phyloP scores from a whole-genome alignment of 495 filamentous ascomycete genomes.

The Xylaria intraflava region DNA sequence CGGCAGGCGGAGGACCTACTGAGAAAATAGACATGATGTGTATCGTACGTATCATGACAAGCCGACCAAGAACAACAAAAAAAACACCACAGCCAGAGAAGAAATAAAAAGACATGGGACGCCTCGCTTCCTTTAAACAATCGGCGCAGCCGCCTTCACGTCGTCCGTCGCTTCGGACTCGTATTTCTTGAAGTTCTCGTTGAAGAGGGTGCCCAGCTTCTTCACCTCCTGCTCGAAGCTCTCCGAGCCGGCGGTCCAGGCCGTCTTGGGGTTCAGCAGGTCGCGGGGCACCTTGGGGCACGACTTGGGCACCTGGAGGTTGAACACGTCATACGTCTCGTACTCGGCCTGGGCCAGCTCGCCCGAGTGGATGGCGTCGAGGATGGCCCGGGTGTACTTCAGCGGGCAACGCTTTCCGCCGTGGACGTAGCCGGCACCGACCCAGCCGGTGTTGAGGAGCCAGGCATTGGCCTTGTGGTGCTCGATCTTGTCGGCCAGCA shows the following conservation, averaged over 20 bases:
- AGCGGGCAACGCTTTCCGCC: conserved; percentile 98
- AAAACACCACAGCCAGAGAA: neutral
- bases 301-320: conserved; percentile 81
- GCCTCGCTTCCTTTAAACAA: conserved; percentile 26
- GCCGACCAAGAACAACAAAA: conserved; percentile 1
- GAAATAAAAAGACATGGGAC: neutral
- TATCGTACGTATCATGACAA: conserved; percentile 13
- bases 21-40: conserved; percentile 11
- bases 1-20: conserved; percentile 13
- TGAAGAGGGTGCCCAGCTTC: conserved; percentile 81
- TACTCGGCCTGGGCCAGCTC: conserved; percentile 86
- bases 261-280: conserved; percentile 88
- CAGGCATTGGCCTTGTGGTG: conserved; percentile 94
- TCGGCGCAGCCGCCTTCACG: conserved; percentile 64
- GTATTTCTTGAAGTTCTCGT: conserved; percentile 98
- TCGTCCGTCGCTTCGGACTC: conserved; percentile 77
- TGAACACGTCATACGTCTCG: conserved; percentile 95
- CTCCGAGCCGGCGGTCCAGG: conserved; percentile 72
- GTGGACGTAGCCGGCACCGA: conserved; percentile 87
- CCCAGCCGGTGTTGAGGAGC: conserved; percentile 99
- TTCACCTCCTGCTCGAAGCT: conserved; percentile 80
- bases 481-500: conserved; percentile 97
- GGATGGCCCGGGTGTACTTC: conserved; percentile 97
- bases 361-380: conserved; percentile 95
- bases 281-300: conserved; percentile 83